phyloP scores from a whole-genome alignment of 805 yeast species.

The Lachancea thermotolerans region DNA sequence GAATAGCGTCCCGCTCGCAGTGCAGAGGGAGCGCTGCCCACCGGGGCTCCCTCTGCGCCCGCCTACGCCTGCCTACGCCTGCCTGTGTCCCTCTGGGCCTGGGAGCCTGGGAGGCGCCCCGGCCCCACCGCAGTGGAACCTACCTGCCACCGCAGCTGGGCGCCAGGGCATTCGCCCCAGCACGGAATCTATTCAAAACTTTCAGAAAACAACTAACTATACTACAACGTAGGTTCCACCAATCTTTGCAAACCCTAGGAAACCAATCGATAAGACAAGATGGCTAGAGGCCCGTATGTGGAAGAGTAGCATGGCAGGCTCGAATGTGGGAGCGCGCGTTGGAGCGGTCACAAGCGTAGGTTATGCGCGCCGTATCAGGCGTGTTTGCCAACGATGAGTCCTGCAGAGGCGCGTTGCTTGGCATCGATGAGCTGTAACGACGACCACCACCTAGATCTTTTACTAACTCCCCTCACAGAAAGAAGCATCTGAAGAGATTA shows the following conservation, averaged over 20 bases:
- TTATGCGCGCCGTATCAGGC: too few species aligned
- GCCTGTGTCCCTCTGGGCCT: too few species aligned
- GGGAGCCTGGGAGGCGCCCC: too few species aligned
- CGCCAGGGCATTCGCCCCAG: not conserved
- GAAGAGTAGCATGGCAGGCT: not conserved
- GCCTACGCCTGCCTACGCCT: too few species aligned
- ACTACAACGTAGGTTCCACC: not conserved
- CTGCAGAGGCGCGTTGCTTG: too few species aligned
- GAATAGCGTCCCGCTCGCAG: too few species aligned
- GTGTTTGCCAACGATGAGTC: too few species aligned
- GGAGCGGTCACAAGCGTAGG: not conserved
- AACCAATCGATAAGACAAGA: slow-evolving; percentile 34
- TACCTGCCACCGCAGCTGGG: not conserved
- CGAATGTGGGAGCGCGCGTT: not conserved
- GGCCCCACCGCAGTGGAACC: too few species aligned
- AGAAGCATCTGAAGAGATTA: slow-evolving; percentile 98
- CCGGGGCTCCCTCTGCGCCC: too few species aligned
- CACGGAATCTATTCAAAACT: not conserved
- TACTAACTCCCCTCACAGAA: slow-evolving; percentile 41
- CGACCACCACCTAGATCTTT: too few species aligned
- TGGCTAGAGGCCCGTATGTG: slow-evolving; percentile 76
- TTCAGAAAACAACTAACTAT: not conserved
- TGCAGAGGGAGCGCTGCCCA: too few species aligned
- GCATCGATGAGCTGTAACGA: too few species aligned
- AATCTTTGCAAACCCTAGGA: slow-evolving; percentile 10